Conservation (phyloP, 23 red algal species). For the Pyropia yezoensis region DNA sequence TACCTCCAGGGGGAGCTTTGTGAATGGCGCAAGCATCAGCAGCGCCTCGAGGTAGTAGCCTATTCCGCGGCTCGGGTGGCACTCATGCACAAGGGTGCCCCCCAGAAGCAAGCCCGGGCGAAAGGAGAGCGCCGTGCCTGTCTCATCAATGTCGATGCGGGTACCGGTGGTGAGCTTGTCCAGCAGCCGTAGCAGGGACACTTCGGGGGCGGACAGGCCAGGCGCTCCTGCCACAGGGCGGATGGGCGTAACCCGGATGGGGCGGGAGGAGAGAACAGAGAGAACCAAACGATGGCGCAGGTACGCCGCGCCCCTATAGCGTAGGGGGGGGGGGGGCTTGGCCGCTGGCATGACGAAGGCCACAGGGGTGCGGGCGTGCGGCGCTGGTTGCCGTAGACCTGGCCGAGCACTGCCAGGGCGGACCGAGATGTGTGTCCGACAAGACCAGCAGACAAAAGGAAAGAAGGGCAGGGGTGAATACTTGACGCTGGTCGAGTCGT, state of each 20-base stretch:
- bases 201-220: conserved; percentile 50
- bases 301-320: conserved; percentile 23
- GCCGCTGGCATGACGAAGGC: neutral
- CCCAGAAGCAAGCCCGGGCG: conserved; percentile 58
- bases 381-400: too few species aligned
- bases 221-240: conserved; percentile 19
- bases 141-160: conserved; percentile 59
- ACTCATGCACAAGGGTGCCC: conserved; percentile 48
- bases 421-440: too few species aligned
- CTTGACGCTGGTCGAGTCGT: too few species aligned
- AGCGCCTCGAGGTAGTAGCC: conserved; percentile 75
- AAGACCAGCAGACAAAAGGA: too few species aligned
- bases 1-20: conserved; percentile 32
- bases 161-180: conserved; percentile 82
- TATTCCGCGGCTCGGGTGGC: conserved; percentile 45
- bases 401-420: too few species aligned
- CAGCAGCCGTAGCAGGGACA: conserved; percentile 74
- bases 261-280: conserved; percentile 29
- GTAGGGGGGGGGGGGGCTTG: conserved; percentile 6
- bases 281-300: conserved; percentile 57
- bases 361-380: too few species aligned
- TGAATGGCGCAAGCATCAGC: conserved; percentile 66
- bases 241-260: conserved; percentile 27
- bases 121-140: conserved; percentile 41
- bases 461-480: too few species aligned